Conservation (phyloP, 768 basidiomycete species). For the Kondoa subrosea region DNA sequence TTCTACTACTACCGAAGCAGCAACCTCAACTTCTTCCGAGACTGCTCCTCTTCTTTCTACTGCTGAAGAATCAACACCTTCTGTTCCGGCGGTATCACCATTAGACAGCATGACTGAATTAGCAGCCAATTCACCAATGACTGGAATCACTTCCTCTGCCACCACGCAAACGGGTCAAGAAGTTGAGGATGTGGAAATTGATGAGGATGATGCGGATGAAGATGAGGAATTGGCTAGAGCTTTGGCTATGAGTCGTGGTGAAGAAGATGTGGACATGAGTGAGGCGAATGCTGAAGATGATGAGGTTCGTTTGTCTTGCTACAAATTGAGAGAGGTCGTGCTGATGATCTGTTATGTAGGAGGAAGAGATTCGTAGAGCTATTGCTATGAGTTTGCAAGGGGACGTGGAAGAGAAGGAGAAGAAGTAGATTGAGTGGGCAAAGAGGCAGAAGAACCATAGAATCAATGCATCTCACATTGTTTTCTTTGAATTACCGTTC, state of each 20-base stretch:
- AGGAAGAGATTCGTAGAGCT: conserved; percentile 74
- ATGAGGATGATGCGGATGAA: conserved; percentile 46
- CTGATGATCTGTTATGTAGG: conserved; percentile 57
- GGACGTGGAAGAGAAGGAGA: conserved; percentile 39
- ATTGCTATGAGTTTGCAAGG: conserved; percentile 41
- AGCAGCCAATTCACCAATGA: conserved; percentile 21
- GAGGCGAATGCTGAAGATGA: conserved; percentile 34
- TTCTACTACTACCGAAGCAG: background rate
- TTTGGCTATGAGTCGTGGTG: conserved; percentile 42
- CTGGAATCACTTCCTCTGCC: conserved; percentile 21
- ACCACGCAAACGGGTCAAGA: too few relatives aligned
- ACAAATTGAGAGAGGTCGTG: conserved; percentile 37
- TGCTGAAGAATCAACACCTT: conserved; percentile 30
- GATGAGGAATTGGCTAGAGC: conserved; percentile 61
- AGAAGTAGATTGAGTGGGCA: too few relatives aligned
- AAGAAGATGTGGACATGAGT: conserved; percentile 38
- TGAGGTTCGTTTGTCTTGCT: conserved; percentile 19
- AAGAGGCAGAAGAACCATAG: too few relatives aligned
- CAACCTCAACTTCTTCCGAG: conserved; percentile 30
- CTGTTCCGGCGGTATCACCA: conserved; percentile 33
- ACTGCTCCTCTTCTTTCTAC: conserved; percentile 33
- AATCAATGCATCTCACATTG: too few relatives aligned
- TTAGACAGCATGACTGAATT: conserved; percentile 29
- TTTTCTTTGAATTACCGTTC: too few relatives aligned
- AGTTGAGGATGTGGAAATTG: conserved; percentile 21